A percentile compares a stretch with the other conserved stretches of the same genome.
These are phyloP conservation scores for Skeletonema potamos DNA, from an alignment of 108 stramenopile genomes.

Conservation along the genomic window DNA sequence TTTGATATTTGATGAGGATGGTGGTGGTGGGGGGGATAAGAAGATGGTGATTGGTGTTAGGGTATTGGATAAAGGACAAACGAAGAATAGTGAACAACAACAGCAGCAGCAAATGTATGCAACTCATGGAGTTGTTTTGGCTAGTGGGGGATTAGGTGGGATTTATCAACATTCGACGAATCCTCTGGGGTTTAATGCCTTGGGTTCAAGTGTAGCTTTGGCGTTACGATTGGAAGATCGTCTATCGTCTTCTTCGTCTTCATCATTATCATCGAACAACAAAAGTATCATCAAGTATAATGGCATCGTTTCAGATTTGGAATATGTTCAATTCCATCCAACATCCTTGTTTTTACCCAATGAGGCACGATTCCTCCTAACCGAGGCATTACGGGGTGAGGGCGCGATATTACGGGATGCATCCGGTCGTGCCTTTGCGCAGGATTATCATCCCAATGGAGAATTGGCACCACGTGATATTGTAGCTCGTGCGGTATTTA, in stretches of 20 bases:
- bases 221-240: conserved; percentile 48
- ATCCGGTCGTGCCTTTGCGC: conserved; percentile 75
- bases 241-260: neutral
- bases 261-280: neutral
- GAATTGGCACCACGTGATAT: conserved; percentile 95
- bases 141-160: conserved; percentile 90
- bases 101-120: conserved; percentile 19
- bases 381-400: conserved; percentile 92
- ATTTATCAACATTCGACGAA: conserved; percentile 95
- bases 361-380: conserved; percentile 87
- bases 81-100: neutral
- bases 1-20: conserved; percentile 55
- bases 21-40: conserved; percentile 9
- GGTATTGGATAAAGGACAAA: conserved; percentile 1
- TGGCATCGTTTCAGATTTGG: conserved; percentile 71
- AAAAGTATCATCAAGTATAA: neutral
- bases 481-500: conserved; percentile 89
- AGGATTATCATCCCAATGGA: conserved; percentile 85
- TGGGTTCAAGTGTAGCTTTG: conserved; percentile 86
- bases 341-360: conserved; percentile 86
- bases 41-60: conserved; percentile 29
- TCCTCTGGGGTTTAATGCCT: conserved; percentile 87
- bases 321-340: conserved; percentile 97
- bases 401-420: conserved; percentile 87
- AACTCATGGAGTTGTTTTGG: conserved; percentile 79